Percentiles rank a stretch among this genome's conserved stretches.
Conservation (phyloP, 148 eudicot genomes). For the Silene latifolia region DNA sequence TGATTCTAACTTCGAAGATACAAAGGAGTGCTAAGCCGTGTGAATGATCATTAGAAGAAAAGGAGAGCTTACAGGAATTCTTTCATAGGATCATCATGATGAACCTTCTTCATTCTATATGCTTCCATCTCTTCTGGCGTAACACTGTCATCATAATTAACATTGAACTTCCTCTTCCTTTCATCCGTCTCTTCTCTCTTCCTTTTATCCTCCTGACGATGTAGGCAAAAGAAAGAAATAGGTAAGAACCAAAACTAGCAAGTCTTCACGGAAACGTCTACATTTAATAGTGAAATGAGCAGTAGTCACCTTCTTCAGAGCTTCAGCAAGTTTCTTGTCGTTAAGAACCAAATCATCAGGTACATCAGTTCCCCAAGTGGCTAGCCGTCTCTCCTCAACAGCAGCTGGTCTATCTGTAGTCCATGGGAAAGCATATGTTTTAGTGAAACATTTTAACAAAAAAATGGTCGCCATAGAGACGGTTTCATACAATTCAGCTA, state of each 20-base stretch:
- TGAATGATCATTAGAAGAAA: too few relatives aligned
- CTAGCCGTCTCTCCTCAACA: constrained; percentile 61
- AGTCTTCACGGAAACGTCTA: background rate
- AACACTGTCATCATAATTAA: constrained; percentile 73
- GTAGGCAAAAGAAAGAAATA: background rate
- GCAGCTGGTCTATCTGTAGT: constrained; percentile 50
- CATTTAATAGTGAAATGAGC: background rate
- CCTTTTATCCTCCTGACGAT: constrained; percentile 67
- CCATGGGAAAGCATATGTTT: background rate
- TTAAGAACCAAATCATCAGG: constrained; percentile 86
- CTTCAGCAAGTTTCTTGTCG: constrained; percentile 64
- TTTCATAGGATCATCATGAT: constrained; percentile 89
- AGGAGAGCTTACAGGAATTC: constrained; percentile 41
- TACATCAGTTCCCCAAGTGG: constrained; percentile 84
- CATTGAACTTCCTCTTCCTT: constrained; percentile 80
- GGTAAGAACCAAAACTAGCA: background rate
- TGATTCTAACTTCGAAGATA: background rate
- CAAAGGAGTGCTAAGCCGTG: constrained; percentile 2
- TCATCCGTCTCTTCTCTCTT: constrained; percentile 80
- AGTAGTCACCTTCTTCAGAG: constrained; percentile 64
- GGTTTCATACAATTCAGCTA: too few relatives aligned
- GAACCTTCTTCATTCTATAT: constrained; percentile 74
- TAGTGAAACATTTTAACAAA: background rate
- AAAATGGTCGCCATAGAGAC: background rate
- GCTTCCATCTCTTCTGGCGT: constrained; percentile 92